Percentiles rank a stretch among this genome's conserved stretches.
These are phyloP conservation scores for Penicilliopsis zonata DNA, from an alignment of 495 filamentous ascomycete genomes.

Conservation along the genomic window DNA sequence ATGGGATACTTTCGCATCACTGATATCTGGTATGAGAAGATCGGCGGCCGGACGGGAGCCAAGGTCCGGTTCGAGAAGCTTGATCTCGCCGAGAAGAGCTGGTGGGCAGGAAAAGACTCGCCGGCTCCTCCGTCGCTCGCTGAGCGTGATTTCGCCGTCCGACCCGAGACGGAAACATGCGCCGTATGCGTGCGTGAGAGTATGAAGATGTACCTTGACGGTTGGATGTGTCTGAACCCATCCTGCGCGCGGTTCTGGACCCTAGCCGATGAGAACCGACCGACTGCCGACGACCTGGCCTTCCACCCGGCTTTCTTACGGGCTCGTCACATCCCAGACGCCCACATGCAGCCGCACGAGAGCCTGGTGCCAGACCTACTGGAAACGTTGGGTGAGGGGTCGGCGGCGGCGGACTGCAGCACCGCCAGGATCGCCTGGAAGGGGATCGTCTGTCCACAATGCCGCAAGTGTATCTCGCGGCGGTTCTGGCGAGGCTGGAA, in stretches of 20 bases:
- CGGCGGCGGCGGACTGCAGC: conserved; percentile 11
- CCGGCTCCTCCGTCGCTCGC: conserved; percentile 7
- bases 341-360: conserved; percentile 21
- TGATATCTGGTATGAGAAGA: conserved; percentile 58
- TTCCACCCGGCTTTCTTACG: conserved; percentile 50
- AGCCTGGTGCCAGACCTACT: conserved; percentile 25
- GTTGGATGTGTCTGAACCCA: conserved; percentile 60
- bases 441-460: conserved; percentile 66
- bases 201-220: conserved; percentile 36
- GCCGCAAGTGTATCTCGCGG: conserved; percentile 50
- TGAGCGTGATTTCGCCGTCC: conserved; percentile 11
- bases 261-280: conserved; percentile 8
- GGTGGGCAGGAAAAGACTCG: conserved; percentile 47
- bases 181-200: conserved; percentile 21
- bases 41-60: conserved; percentile 27
- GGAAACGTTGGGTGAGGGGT: conserved; percentile 16
- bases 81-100: conserved; percentile 43
- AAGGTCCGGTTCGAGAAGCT: conserved; percentile 65
- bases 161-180: conserved; percentile 21
- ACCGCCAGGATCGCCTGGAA: conserved; percentile 32
- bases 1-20: conserved; percentile 65
- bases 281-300: conserved; percentile 20
- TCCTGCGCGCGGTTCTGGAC: conserved; percentile 48
- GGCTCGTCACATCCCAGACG: conserved; percentile 22
- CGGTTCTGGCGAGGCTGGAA: conserved; percentile 51